Base-by-base conservation (phyloP, 2,329 filamentous ascomycete species). In the Penicillium sp. region DNA sequence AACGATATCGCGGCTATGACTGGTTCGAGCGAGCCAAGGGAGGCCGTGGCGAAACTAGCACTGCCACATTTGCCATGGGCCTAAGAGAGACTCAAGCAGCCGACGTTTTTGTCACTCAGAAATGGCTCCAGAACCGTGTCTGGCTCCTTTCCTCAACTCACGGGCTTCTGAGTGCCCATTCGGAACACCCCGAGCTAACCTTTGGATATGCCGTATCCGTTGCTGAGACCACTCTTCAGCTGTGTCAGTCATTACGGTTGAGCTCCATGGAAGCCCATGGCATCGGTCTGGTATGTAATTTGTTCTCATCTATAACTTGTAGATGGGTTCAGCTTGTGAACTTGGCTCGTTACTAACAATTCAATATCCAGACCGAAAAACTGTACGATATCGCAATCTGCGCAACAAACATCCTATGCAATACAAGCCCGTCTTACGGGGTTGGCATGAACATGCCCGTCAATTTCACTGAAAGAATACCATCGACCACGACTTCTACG, bases 201-300 rank as follows among this genome's bases (percentile, higher is more conserved):
- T 73, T 72, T 21, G 65, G 71, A 15, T 78, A 75, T 51, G 72
- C 75, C 11, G 68, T 72, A 25, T 58, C 65, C 15, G 58, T 76
- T 59, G 75, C 72, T 2, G 64, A 71, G 45, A 67, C 68, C 10
- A 68, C 75, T 2, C 58, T 78, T 5, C 63, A 70, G 38, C 63
- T 72, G 33, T 77, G 74, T 53, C 66, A 65, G 36, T 66, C 68
- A 16, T 53, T 74, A 27, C 61, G 68, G 19, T 62, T 72, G 49
- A 65, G 71, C 54, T 72, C 76, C 2, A 75, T 78, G 72, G 76
- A 78, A 55, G 72, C 75, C 0, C 75, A 78, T 57, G 76, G 76
- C 4, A 72, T 77, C 34, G 76, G 72, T 53, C 55, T 69, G 66
- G 72, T 75, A 63, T 64, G 69, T 67, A 38, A 11, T 11, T 21